Base-by-base conservation (phyloP, 163 green algal genomes). In the Scenedesmus sp. region DNA sequence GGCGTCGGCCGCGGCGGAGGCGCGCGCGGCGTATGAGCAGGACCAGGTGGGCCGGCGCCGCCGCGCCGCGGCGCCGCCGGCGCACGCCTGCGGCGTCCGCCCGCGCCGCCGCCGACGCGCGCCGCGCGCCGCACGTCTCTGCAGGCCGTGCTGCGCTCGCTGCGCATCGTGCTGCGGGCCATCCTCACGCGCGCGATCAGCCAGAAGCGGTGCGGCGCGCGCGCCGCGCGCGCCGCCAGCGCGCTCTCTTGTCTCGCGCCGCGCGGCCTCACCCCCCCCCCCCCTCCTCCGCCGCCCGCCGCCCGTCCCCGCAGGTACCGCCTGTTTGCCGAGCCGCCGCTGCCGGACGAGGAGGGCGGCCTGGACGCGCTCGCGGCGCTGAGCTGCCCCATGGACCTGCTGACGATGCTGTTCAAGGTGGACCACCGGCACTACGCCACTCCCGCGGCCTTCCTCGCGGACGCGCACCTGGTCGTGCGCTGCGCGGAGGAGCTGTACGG, bases 331-430 rank as follows among this genome's bases (percentile, higher is more conserved):
- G 70, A 78, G 70, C 70, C 70, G 4, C 70, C 70, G n/a, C 39
- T 70, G 36, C 70, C 39, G 48, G 70, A 78, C 33, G 54, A 78
- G 34, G 70, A 60, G n/a, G 70, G 42, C 24, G 70, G 70, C 11
- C 14, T 69, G 1, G 54, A 78, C 34, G 54, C 39, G 7, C 26
- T 70, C 34, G 51, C 53, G 54, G 42, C 54, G 10, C 56, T 78
- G 11, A 60, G 14, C 42, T 50, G 66, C 42, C 89, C 89, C 42
- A 95, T 95, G 87, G 93, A 97, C 84, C 77, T 97, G 54, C 81
- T 87, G 45, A 96, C 89, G 4, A 63, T 97, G 26, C 85, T 97
- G 64, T 81, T 62, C 64, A 74, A 74, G 64, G 64, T 77, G 53
- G 67, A 77, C 57, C 67, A 77, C 53, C 67, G 65, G 31, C 67